Evolutionary conservation across 345 rosid species (phyloP).

Genomic region (Populus tremula): DNA sequence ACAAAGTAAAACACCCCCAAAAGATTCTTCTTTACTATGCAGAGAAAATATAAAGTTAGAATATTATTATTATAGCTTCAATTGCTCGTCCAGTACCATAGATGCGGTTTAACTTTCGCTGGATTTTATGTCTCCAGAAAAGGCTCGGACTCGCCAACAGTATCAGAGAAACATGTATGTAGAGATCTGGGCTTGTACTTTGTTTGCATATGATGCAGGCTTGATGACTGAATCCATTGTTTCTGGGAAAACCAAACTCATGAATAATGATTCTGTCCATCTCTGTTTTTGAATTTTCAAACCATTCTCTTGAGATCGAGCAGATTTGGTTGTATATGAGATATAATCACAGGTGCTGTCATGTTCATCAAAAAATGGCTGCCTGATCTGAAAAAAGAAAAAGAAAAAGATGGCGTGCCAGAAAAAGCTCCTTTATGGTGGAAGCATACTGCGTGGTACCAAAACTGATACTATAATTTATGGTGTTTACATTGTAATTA

Average conservation of each 20-base stretch:
- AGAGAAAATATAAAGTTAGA: no score
- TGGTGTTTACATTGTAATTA: no score
- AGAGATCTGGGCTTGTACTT: neutral
- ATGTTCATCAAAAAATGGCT: conserved; percentile 10
- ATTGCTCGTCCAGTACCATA: no score
- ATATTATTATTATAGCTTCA: no score
- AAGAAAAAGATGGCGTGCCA: neutral
- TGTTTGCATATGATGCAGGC: neutral
- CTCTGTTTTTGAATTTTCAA: conserved; percentile 2
- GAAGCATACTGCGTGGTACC: neutral
- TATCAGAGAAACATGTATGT: neutral
- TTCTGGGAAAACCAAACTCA: conserved; percentile 28
- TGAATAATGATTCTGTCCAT: conserved; percentile 22
- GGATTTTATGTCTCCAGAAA: neutral
- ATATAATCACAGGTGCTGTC: conserved; percentile 7
- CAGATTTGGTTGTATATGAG: neutral
- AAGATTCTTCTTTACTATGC: conserved; percentile 23
- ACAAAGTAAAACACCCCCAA: conserved; percentile 14
- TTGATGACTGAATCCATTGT: neutral
- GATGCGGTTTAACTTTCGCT: neutral
- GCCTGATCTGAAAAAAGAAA: neutral
- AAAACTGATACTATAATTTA: neutral
- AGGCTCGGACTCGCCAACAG: neutral
- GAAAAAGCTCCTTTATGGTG: conserved; percentile 11
- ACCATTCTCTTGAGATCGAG: conserved; percentile 3